These are phyloP conservation scores for Passiflora organensis DNA, from an alignment of 345 rosid genomes.

Conservation along the genomic window DNA sequence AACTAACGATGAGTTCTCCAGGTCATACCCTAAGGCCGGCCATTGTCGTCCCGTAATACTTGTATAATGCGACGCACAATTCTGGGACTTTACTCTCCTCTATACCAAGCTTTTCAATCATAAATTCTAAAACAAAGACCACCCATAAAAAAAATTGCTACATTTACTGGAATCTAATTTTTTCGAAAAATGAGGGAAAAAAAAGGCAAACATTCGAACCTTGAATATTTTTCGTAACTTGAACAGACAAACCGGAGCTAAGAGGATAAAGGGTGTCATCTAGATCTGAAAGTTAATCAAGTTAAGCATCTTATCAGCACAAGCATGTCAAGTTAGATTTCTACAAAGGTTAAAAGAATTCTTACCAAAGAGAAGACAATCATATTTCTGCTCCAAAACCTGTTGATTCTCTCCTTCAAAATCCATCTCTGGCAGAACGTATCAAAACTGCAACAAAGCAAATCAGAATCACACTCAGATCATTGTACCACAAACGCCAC, in stretches of 20 bases:
- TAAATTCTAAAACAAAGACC: slow-evolving; percentile 46
- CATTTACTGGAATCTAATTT: no score
- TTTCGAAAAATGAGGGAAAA: neutral
- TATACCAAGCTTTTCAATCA: slow-evolving; percentile 78
- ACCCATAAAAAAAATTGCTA: no score
- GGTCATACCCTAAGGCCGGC: slow-evolving; percentile 59
- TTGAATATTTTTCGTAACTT: slow-evolving; percentile 20
- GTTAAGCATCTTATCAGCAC: neutral
- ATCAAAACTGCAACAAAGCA: neutral
- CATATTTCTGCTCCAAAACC: slow-evolving; percentile 13
- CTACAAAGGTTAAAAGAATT: neutral
- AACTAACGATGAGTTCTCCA: neutral
- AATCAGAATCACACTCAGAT: no score
- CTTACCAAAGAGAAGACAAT: slow-evolving; percentile 30
- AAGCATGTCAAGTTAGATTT: no score
- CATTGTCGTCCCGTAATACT: slow-evolving; percentile 44
- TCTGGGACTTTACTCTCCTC: slow-evolving; percentile 49
- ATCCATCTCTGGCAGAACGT: slow-evolving; percentile 16
- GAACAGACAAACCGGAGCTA: slow-evolving; percentile 19
- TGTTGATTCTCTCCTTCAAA: slow-evolving; percentile 3
- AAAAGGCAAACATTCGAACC: slow-evolving; percentile 3
- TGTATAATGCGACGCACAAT: slow-evolving; percentile 62
- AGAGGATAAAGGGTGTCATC: slow-evolving; percentile 32
- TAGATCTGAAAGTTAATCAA: slow-evolving; percentile 18
- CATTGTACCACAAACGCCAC: no score